Evolutionary conservation across 1,284 basidiomycete genomes (phyloP).

Genomic region (Ceratobasidium sp.): DNA sequence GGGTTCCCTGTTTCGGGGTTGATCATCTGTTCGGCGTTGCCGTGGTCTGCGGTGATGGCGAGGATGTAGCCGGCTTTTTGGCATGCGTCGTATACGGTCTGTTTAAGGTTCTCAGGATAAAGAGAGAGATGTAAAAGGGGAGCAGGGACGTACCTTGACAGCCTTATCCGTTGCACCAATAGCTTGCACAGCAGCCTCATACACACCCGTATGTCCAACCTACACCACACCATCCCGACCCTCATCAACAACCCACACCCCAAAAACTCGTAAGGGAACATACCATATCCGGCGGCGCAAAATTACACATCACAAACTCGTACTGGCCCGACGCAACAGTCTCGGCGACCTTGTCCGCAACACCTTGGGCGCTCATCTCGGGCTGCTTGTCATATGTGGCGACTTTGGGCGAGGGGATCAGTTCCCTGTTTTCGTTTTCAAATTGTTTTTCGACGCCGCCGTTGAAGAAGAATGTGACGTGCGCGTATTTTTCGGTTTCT

Average conservation of each 20-base stretch:
- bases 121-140: too few species aligned
- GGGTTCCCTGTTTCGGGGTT: slow-evolving; percentile 84
- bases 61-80: slow-evolving; percentile 85
- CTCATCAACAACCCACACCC: too few species aligned
- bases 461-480: slow-evolving; percentile 97
- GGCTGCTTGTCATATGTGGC: slow-evolving; percentile 88
- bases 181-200: slow-evolving; percentile 86
- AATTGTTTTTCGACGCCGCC: slow-evolving; percentile 93
- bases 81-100: slow-evolving; percentile 83
- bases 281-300: slow-evolving; percentile 94
- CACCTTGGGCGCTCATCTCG: slow-evolving; percentile 84
- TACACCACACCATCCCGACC: too few species aligned
- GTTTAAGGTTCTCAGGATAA: too few species aligned
- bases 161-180: slow-evolving; percentile 86
- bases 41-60: slow-evolving; percentile 90
- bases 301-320: slow-evolving; percentile 95
- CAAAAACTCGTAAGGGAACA: slow-evolving; percentile 46
- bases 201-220: slow-evolving; percentile 90
- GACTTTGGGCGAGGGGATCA: slow-evolving; percentile 85
- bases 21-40: slow-evolving; percentile 92
- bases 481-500: slow-evolving; percentile 95
- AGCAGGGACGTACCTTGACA: slow-evolving; percentile 62
- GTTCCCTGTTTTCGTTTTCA: slow-evolving; percentile 79
- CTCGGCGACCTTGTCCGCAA: slow-evolving; percentile 89
- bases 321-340: slow-evolving; percentile 74